phyloP scores from a whole-genome alignment of 2,329 filamentous ascomycete species.

The Diaporthe citrichinensis region DNA sequence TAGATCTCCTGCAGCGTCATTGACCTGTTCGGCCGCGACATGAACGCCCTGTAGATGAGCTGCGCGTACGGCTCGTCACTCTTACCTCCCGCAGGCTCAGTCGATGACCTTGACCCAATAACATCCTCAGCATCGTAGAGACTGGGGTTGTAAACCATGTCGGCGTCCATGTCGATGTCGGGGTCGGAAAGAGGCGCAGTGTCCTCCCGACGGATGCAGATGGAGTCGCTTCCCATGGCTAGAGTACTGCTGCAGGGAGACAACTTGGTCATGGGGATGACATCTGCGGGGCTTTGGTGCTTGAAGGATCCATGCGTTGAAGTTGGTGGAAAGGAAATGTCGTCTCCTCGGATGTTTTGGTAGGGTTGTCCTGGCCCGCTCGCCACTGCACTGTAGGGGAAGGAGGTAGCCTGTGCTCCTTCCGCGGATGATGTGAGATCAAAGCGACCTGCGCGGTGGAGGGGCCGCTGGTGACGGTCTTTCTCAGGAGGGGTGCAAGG shows the following conservation, averaged over 20 bases:
- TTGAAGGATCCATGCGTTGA: background rate
- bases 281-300: background rate
- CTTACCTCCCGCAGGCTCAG: constrained; percentile 42
- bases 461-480: background rate
- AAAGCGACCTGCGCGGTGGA: constrained; percentile 2
- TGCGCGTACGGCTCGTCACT: constrained; percentile 81
- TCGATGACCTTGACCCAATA: constrained; percentile 16
- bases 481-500: background rate
- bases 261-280: background rate
- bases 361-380: background rate
- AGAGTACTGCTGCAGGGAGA: constrained; percentile 36
- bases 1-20: constrained; percentile 92
- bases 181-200: constrained; percentile 6
- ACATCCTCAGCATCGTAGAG: constrained; percentile 22
- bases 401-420: background rate
- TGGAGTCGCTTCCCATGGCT: constrained; percentile 3
- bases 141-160: constrained; percentile 8
- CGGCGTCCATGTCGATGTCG: constrained; percentile 13
- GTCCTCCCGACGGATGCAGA: constrained; percentile 15
- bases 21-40: constrained; percentile 73
- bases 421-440: background rate
- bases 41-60: constrained; percentile 83
- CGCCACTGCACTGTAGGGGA: background rate
- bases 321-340: background rate
- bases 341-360: background rate